Evolutionary conservation across 768 basidiomycete species (phyloP).

Genomic region (Russula lepida): DNA sequence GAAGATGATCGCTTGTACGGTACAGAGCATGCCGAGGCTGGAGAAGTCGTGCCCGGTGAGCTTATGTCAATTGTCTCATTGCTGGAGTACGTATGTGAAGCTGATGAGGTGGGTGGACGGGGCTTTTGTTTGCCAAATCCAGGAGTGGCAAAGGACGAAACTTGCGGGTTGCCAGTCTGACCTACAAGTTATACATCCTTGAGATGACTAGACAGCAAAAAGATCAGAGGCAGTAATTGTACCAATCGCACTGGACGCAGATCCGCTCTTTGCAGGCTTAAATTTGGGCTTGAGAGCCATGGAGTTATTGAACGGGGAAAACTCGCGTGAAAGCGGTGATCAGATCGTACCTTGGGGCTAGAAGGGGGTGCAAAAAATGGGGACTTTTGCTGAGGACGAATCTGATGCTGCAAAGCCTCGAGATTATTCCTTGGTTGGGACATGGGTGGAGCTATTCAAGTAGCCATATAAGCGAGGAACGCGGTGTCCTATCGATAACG

Average conservation of each 20-base stretch:
- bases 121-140: slow-evolving; percentile 14
- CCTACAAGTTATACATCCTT: background rate
- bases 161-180: background rate
- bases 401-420: slow-evolving; percentile 17
- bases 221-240: background rate
- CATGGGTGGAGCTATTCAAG: slow-evolving; percentile 9
- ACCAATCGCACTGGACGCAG: background rate
- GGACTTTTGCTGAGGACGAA: slow-evolving; percentile 9
- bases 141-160: slow-evolving; percentile 9
- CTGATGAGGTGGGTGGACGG: background rate
- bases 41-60: slow-evolving; percentile 7
- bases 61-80: slow-evolving; percentile 17
- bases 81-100: background rate
- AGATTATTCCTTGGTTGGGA: slow-evolving; percentile 22
- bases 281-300: slow-evolving; percentile 16
- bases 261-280: slow-evolving; percentile 18
- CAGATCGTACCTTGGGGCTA: slow-evolving; percentile 10
- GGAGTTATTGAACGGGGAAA: background rate
- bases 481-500: slow-evolving; percentile 7
- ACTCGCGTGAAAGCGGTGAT: background rate
- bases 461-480: background rate
- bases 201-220: background rate
- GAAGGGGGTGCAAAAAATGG: slow-evolving; percentile 7
- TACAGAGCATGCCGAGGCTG: background rate
- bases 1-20: slow-evolving; percentile 9